These are phyloP conservation scores for Aspergillus uvarum DNA, from an alignment of 2,329 filamentous ascomycete genomes.

Conservation along the genomic window DNA sequence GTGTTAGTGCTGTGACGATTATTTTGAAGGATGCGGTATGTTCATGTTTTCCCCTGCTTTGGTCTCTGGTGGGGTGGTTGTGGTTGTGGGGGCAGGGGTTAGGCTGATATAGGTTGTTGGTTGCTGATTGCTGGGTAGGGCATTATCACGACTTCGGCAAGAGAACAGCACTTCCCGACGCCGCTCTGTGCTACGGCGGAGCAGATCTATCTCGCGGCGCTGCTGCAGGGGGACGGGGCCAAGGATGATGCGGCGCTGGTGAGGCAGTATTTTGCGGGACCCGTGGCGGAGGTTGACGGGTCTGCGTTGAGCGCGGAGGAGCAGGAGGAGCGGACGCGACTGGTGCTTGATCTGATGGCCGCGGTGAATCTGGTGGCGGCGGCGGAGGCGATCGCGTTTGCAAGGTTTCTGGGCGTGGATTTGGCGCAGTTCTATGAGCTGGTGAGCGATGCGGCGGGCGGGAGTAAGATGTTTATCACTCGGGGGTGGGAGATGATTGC, in stretches of 20 bases:
- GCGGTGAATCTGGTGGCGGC: slow-evolving; percentile 52
- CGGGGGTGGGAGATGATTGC: slow-evolving; percentile 40
- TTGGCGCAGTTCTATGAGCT: slow-evolving; percentile 44
- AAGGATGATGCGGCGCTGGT: slow-evolving; percentile 59
- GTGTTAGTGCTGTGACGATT: slow-evolving; percentile 60
- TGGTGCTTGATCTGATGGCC: slow-evolving; percentile 46
- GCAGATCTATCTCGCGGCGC: slow-evolving; percentile 62
- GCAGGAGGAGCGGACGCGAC: slow-evolving; percentile 36
- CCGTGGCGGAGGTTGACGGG: slow-evolving; percentile 39
- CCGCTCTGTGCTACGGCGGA: slow-evolving; percentile 64
- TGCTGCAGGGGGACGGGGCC: slow-evolving; percentile 57
- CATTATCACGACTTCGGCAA: slow-evolving; percentile 67
- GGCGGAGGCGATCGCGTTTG: slow-evolving; percentile 51
- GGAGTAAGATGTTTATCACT: slow-evolving; percentile 46
- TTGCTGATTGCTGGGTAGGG: slow-evolving; percentile 33
- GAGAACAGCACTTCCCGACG: slow-evolving; percentile 57
- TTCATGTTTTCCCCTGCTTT: not conserved
- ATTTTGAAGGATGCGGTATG: slow-evolving; percentile 58
- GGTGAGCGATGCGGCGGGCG: slow-evolving; percentile 50
- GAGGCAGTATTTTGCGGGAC: slow-evolving; percentile 50
- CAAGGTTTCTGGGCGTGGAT: slow-evolving; percentile 43
- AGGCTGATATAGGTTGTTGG: not conserved
- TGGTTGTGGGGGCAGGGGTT: not conserved
- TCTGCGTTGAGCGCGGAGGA: slow-evolving; percentile 32
- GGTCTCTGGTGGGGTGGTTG: no score